Conservation (phyloP, 169 alveolate species). For the Plasmodium knowlesi region DNA sequence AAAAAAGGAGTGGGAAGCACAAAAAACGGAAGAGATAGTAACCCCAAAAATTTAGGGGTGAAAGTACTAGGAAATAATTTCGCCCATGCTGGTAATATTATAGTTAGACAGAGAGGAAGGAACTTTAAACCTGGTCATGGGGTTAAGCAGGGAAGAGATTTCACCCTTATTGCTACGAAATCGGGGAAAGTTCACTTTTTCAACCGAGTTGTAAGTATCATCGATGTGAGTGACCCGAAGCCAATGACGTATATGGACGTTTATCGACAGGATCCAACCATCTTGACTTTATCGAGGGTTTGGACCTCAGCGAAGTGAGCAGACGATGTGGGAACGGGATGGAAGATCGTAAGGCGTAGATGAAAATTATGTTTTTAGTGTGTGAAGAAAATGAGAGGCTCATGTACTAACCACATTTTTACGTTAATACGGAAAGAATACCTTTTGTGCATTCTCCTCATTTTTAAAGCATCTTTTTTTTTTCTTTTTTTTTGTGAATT, state of each 20-base stretch:
- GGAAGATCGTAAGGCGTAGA: background rate
- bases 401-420: background rate
- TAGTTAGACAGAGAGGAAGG: slow-evolving; percentile 91
- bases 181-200: slow-evolving; percentile 81
- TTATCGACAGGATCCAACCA: slow-evolving; percentile 78
- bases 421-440: background rate
- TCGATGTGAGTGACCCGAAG: slow-evolving; percentile 77
- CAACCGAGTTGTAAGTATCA: slow-evolving; percentile 79
- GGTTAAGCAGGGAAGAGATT: slow-evolving; percentile 82
- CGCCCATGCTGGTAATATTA: slow-evolving; percentile 87
- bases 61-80: slow-evolving; percentile 86
- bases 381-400: background rate
- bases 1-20: slow-evolving; percentile 91
- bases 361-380: background rate
- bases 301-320: slow-evolving; percentile 77
- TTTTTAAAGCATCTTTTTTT: background rate
- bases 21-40: slow-evolving; percentile 90
- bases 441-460: background rate
- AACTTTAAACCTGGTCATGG: slow-evolving; percentile 90
- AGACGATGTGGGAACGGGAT: background rate
- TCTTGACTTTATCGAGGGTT: slow-evolving; percentile 78
- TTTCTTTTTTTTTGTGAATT: background rate
- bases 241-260: slow-evolving; percentile 76
- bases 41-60: slow-evolving; percentile 88
- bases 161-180: slow-evolving; percentile 80